Conservation (phyloP, 768 basidiomycete genomes). For the Trametes meyenii region DNA sequence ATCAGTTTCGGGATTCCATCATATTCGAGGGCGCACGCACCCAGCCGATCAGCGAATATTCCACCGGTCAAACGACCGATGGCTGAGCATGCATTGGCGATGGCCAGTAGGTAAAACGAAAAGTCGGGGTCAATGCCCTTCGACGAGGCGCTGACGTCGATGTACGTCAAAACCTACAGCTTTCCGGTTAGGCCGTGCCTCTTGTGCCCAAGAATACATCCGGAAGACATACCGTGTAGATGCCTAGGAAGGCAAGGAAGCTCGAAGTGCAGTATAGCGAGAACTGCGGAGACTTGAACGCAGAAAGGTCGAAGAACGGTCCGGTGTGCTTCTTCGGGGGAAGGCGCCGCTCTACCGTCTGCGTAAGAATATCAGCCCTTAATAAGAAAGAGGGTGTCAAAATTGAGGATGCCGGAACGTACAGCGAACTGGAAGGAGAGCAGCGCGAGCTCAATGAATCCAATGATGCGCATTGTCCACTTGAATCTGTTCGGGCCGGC, state of each 20-base stretch:
- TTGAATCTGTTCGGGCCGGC: conserved; percentile 41
- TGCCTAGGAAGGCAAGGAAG: conserved; percentile 62
- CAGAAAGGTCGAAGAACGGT: conserved; percentile 62
- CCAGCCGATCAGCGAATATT: conserved; percentile 53
- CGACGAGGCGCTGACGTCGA: conserved; percentile 56
- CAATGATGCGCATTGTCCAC: conserved; percentile 77
- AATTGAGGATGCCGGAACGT: not conserved
- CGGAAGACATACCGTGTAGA: conserved; percentile 57
- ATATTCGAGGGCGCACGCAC: conserved; percentile 34
- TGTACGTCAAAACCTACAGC: conserved; percentile 62
- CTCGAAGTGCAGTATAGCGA: conserved; percentile 59
- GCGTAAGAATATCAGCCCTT: conserved; percentile 24
- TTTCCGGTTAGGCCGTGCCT: not conserved
- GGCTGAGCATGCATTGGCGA: conserved; percentile 67
- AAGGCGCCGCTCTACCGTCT: conserved; percentile 46
- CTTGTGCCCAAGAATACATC: not conserved
- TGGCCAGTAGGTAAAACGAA: conserved; percentile 65
- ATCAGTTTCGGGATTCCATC: not conserved
- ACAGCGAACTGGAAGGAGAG: conserved; percentile 37
- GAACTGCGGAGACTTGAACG: conserved; percentile 56
- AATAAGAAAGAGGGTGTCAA: conserved; percentile 6
- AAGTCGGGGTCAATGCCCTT: conserved; percentile 53
- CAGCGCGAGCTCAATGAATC: conserved; percentile 57
- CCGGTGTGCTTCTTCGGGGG: conserved; percentile 56
- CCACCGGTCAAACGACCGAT: conserved; percentile 64